Percentiles rank a stretch among this genome's conserved stretches.
Evolutionary conservation across 495 filamentous ascomycete genomes (phyloP).

Genomic region (Neurospora tetrasperma): DNA sequence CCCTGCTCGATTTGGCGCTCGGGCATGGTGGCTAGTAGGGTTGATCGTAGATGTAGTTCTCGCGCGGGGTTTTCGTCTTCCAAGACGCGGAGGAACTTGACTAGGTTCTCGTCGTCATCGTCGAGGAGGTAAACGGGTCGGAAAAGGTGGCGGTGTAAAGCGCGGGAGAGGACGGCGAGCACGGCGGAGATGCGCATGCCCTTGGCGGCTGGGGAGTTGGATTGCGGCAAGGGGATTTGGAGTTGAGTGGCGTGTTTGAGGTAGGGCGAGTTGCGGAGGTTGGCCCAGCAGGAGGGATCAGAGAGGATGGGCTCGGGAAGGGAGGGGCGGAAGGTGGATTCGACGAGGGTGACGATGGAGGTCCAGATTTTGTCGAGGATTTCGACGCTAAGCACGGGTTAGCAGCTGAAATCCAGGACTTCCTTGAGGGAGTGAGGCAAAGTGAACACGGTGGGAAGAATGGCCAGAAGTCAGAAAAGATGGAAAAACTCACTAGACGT

Average conservation of each 20-base stretch:
- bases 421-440: too few relatives aligned
- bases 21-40: slow-evolving; percentile 20
- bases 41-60: slow-evolving; percentile 24
- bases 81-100: slow-evolving; percentile 23
- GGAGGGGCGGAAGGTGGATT: slow-evolving; percentile 25
- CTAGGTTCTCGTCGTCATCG: slow-evolving; percentile 22
- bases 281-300: slow-evolving; percentile 29
- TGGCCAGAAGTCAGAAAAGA: neutral
- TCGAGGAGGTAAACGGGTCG: slow-evolving; percentile 27
- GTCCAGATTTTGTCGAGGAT: slow-evolving; percentile 32
- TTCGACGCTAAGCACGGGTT: slow-evolving; percentile 11
- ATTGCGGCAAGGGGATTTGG: slow-evolving; percentile 24
- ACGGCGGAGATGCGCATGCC: slow-evolving; percentile 31
- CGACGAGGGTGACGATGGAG: slow-evolving; percentile 26
- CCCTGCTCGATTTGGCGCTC: slow-evolving; percentile 22
- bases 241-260: slow-evolving; percentile 28
- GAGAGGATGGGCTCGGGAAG: slow-evolving; percentile 22
- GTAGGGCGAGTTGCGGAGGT: slow-evolving; percentile 27
- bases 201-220: slow-evolving; percentile 27
- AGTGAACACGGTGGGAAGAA: neutral
- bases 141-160: slow-evolving; percentile 26
- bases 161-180: slow-evolving; percentile 26
- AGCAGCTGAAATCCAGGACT: too few relatives aligned
- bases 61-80: slow-evolving; percentile 26
- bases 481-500: slow-evolving; percentile 19